A percentile compares a stretch with the other conserved stretches of the same genome.
Evolutionary conservation across 2,329 filamentous ascomycete genomes (phyloP).

Genomic region (Aspergillus cejpii): DNA sequence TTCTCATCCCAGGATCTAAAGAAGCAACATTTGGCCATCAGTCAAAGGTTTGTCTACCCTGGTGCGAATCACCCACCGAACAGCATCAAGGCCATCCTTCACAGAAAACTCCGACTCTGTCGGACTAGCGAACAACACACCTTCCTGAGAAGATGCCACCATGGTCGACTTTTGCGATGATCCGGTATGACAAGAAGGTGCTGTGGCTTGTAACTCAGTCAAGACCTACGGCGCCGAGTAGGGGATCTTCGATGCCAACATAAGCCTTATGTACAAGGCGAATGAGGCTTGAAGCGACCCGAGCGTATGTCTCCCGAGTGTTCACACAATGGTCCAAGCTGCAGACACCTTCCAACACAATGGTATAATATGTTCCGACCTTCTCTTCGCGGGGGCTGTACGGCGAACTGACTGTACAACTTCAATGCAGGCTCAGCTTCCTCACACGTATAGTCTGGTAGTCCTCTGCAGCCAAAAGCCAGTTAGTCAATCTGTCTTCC

Average conservation of each 20-base stretch:
- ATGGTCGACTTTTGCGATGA: conserved; percentile 25
- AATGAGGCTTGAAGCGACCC: not conserved
- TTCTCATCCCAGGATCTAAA: conserved; percentile 77
- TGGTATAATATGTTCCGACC: not conserved
- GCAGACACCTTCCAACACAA: not conserved
- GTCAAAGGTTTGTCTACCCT: not conserved
- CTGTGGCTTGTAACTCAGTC: conserved; percentile 30
- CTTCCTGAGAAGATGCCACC: conserved; percentile 28
- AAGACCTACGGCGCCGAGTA: conserved; percentile 31
- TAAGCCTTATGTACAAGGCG: conserved; percentile 11
- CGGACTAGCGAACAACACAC: conserved; percentile 61
- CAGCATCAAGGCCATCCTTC: conserved; percentile 64
- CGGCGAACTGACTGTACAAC: not conserved
- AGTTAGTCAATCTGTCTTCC: not conserved
- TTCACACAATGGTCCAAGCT: not conserved
- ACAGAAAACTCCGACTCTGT: conserved; percentile 85
- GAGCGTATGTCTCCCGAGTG: not conserved
- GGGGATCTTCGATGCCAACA: conserved; percentile 41
- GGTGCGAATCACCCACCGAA: conserved; percentile 57
- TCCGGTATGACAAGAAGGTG: conserved; percentile 28
- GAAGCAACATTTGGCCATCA: conserved; percentile 16
- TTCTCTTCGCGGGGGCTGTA: not conserved
- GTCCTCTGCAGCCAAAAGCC: not conserved
- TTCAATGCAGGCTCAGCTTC: not conserved
- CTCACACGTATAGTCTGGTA: not conserved